Percentiles rank a stretch among this genome's conserved stretches.
Evolutionary conservation across 371 early-diverging fungal species (phyloP).

Genomic region (Nosema granulosis): DNA sequence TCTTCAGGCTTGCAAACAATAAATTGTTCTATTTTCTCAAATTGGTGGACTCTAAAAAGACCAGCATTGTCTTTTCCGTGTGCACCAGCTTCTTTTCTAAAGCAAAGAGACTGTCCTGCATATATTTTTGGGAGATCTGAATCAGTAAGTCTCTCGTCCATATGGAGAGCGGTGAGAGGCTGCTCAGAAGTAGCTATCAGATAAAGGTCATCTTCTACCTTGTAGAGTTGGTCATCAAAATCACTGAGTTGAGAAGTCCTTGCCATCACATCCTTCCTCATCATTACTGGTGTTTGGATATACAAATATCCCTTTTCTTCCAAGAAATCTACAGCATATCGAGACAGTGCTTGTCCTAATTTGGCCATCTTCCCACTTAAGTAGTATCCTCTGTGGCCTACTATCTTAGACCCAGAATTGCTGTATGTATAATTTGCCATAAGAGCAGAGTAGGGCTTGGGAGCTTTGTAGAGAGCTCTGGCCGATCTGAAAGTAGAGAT

Average conservation of each 20-base stretch:
- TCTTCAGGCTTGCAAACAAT: slow-evolving; percentile 88
- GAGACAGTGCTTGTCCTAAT: slow-evolving; percentile 85
- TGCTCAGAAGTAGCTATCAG: slow-evolving; percentile 98
- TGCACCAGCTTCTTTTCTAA: slow-evolving; percentile 99
- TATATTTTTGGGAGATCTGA: slow-evolving; percentile 68
- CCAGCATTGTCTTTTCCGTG: slow-evolving; percentile 98
- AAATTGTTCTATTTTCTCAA: slow-evolving; percentile 99
- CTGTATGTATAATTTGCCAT: slow-evolving; percentile 84
- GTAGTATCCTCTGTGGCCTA: slow-evolving; percentile 98
- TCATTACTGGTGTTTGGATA: slow-evolving; percentile 95
- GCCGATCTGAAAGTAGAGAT: slow-evolving; percentile 71
- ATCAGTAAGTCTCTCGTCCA: slow-evolving; percentile 73
- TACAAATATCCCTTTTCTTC: slow-evolving; percentile 79
- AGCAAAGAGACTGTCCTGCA: slow-evolving; percentile 96
- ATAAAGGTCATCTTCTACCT: slow-evolving; percentile 85
- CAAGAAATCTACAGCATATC: slow-evolving; percentile 91
- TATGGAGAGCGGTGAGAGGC: slow-evolving; percentile 91
- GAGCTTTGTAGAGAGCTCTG: slow-evolving; percentile 59
- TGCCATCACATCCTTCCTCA: slow-evolving; percentile 92
- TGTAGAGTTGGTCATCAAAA: slow-evolving; percentile 98
- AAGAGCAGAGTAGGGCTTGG: slow-evolving; percentile 68
- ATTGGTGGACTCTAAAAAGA: slow-evolving; percentile 98
- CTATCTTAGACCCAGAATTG: slow-evolving; percentile 83
- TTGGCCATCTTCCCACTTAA: slow-evolving; percentile 86
- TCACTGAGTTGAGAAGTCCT: slow-evolving; percentile 94